Evolutionary conservation across 1,139 yeast species (phyloP).

Genomic region (Yarrowia galli): DNA sequence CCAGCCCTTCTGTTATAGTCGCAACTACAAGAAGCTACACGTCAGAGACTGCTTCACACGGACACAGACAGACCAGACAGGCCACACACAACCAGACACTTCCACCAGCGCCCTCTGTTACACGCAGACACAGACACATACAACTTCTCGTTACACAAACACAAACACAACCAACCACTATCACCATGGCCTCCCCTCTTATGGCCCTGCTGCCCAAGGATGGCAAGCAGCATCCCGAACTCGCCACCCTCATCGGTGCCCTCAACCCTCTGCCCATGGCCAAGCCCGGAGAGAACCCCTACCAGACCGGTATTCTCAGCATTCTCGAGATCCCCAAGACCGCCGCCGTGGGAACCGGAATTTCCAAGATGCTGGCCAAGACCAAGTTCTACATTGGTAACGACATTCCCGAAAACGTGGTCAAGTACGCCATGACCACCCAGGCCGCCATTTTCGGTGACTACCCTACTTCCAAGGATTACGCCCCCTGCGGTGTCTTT

Average conservation of each 20-base stretch:
- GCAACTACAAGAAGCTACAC: too few relatives aligned
- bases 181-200: conserved; percentile 17
- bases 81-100: too few relatives aligned
- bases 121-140: neutral
- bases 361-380: conserved; percentile 28
- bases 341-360: conserved; percentile 34
- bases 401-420: conserved; percentile 28
- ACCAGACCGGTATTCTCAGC: conserved; percentile 17
- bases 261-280: conserved; percentile 30
- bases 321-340: conserved; percentile 20
- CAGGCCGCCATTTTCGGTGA: conserved; percentile 59
- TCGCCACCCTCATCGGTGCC: conserved; percentile 25
- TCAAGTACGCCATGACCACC: conserved; percentile 33
- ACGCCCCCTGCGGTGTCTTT: conserved; percentile 69
- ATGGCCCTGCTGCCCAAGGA: conserved; percentile 36
- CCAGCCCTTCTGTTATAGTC: too few relatives aligned
- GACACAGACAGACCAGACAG: neutral
- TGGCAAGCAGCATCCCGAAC: conserved; percentile 32
- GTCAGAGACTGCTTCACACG: too few relatives aligned
- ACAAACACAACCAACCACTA: neutral
- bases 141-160: neutral
- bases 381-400: conserved; percentile 26
- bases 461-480: conserved; percentile 64
- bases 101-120: too few relatives aligned
- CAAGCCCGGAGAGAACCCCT: conserved; percentile 28